Base-by-base conservation (phyloP, 2,329 filamentous ascomycete genomes). In the Fusarium camptoceras region DNA sequence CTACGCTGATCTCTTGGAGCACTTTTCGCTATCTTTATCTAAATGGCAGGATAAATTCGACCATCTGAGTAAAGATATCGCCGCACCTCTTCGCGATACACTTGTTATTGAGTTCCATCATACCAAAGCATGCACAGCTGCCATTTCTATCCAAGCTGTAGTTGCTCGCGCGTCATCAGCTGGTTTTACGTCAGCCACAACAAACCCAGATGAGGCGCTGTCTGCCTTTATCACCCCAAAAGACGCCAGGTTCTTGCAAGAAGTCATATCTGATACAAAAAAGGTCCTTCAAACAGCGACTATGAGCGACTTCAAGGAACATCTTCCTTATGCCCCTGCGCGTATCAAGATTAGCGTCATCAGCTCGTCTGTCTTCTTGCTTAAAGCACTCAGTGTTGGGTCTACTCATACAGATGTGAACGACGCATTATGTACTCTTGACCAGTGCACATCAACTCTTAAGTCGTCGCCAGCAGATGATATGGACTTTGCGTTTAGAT, bases 401-500 rank as follows among this genome's bases (percentile, higher is more conserved):
- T 48, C 59, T 39, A 25, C 59, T 3, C 37, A 71, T 11, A 70
- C 72, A 1, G 70, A 74, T 10, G 53, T 72, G 3, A 57, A 60
- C 1, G 60, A 60, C 20, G 67, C 70, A 1, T 24, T 74, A 5
- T 47, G 41, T 5, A 49, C 60, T 1, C 24, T 74, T 12, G 68
- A 74, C 9, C 64, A 63, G 24, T 73, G 71, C n/a, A 73, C 60
- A 0, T 47, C 46, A 3, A 62, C 64, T 1, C 63, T 75, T 1
- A 67, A 61, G 15, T 54, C 42, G 1, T 70, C 55, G 0, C 65
- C 70, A 0, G 59, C 66, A 3, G 73, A 75, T 28, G 73, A 75
- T 6, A 74, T 75, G 73, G 73, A 75, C 15, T 75, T 75, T 54
- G 60, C 72, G 0, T 42, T 75, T 28, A 59, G 72, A 39, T 75